Evolutionary conservation across 2,329 filamentous ascomycete species (phyloP).

Genomic region (Purpureocillium takamizusanense): DNA sequence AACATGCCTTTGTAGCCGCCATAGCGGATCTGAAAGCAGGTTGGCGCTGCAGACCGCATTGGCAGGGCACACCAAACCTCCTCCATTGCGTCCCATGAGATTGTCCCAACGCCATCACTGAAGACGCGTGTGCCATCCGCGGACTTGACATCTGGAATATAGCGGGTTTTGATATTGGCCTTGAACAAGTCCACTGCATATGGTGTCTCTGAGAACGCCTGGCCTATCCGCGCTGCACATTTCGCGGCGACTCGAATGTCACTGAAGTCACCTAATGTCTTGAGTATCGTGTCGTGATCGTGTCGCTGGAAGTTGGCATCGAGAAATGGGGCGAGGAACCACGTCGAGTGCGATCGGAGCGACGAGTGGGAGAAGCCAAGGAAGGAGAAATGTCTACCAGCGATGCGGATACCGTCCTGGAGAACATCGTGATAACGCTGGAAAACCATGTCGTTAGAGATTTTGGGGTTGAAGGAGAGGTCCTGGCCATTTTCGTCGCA

Average conservation of each 20-base stretch:
- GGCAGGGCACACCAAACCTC: conserved; percentile 51
- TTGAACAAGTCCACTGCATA: conserved; percentile 45
- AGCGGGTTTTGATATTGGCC: conserved; percentile 19
- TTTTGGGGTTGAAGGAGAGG: conserved; percentile 45
- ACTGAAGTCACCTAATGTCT: conserved; percentile 38
- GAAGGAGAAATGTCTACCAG: conserved; percentile 54
- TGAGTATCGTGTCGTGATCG: conserved; percentile 34
- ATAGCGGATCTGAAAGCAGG: conserved; percentile 66
- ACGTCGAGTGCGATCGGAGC: conserved; percentile 60
- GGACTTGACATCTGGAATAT: conserved; percentile 44
- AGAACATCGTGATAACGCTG: conserved; percentile 53
- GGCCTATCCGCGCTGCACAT: conserved; percentile 51
- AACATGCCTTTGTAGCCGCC: conserved; percentile 73
- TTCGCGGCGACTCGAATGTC: conserved; percentile 43
- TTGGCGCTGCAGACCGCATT: conserved; percentile 39
- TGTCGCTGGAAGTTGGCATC: conserved; percentile 22
- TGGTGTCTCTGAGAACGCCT: conserved; percentile 68
- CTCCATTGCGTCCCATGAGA: conserved; percentile 51
- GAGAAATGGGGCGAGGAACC: conserved; percentile 46
- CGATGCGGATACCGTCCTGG: conserved; percentile 50
- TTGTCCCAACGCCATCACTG: conserved; percentile 71
- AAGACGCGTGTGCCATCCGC: conserved; percentile 48
- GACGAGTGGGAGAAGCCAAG: conserved; percentile 76
- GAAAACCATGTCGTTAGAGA: conserved; percentile 40
- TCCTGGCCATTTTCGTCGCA: conserved; percentile 63